Percentiles rank a stretch among this genome's conserved stretches.
Conservation (phyloP, 1,284 basidiomycete species). For the Gymnopus androsaceus region DNA sequence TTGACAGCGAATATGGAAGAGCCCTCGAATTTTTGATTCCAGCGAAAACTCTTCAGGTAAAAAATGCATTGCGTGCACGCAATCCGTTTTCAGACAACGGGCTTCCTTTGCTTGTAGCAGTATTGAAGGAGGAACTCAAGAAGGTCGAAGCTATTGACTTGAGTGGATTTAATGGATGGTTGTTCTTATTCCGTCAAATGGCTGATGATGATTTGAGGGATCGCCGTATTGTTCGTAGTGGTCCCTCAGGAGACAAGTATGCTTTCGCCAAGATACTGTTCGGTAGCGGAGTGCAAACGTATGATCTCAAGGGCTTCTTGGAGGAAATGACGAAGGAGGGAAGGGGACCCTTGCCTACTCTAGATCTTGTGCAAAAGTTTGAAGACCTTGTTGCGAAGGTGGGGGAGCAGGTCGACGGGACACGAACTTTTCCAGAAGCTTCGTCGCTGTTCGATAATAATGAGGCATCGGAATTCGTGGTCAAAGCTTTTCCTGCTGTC, state of each 20-base stretch:
- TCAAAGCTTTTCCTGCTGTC: no score
- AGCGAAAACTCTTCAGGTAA: slow-evolving; percentile 24
- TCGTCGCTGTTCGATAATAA: no score
- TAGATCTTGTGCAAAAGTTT: neutral
- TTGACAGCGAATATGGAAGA: slow-evolving; percentile 18
- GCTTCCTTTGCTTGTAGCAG: slow-evolving; percentile 22
- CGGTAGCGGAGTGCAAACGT: neutral
- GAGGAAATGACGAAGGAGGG: slow-evolving; percentile 8
- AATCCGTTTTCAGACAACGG: slow-evolving; percentile 28
- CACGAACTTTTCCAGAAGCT: no score
- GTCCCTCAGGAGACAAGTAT: neutral
- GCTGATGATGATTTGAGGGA: no score
- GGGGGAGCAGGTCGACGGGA: no score
- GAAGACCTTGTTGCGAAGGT: no score
- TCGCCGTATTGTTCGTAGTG: no score
- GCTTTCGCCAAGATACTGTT: neutral
- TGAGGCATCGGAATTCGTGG: no score
- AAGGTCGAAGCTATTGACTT: slow-evolving; percentile 24
- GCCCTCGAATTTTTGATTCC: slow-evolving; percentile 19
- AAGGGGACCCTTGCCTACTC: neutral
- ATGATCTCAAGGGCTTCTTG: neutral
- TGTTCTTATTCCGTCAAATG: no score
- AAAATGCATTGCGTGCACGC: slow-evolving; percentile 18
- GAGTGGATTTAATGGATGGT: no score
- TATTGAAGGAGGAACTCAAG: slow-evolving; percentile 21